Base-by-base conservation (phyloP, 192 early-diverging fungal genomes). In the Gryganskiella cystojenkinii region DNA sequence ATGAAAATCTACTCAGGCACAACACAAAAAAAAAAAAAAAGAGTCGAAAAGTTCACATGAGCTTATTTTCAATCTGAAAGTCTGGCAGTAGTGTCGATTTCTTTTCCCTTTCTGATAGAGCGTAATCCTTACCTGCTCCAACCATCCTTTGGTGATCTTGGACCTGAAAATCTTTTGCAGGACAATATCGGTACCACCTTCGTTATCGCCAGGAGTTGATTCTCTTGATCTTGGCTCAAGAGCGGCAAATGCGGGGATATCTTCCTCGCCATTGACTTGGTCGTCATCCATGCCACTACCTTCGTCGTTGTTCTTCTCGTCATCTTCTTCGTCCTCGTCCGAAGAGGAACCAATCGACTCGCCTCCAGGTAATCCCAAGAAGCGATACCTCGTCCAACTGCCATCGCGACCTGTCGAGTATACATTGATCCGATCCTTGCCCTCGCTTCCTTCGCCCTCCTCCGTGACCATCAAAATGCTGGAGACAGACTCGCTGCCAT, bases 71-170 rank as follows among this genome's bases (percentile, higher is more conserved):
- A n/a, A n/a, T n/a, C n/a, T n/a, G n/a, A n/a, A n/a, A n/a, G n/a
- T n/a, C n/a, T n/a, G n/a, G n/a, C n/a, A n/a, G n/a, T n/a, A n/a
- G n/a, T n/a, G n/a, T n/a, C n/a, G n/a, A n/a, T n/a, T n/a, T n/a
- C n/a, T n/a, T n/a, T n/a, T n/a, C n/a, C n/a, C n/a, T n/a, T n/a
- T n/a, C n/a, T n/a, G n/a, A 52, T 10, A 19, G 0, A 69, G 25
- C 34, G 56, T 69, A 57, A 42, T 14, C 49, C 28, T 61, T 35
- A 84, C 74, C 14, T 81, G 79, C 74, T 94, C 94, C 30, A 95
- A 53, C 88, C 92, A 91, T 8, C 94, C 95, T 37, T 83, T 84
- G 6, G 95, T 95, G 33, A 96, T 81, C 58, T 87, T 87, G n/a
- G 85, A 83, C 30, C 67, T 67, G 50, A 86, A 86, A 14, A 90